Conservation (phyloP, 2,329 filamentous ascomycete species). For the Elsinoe fawcettii region DNA sequence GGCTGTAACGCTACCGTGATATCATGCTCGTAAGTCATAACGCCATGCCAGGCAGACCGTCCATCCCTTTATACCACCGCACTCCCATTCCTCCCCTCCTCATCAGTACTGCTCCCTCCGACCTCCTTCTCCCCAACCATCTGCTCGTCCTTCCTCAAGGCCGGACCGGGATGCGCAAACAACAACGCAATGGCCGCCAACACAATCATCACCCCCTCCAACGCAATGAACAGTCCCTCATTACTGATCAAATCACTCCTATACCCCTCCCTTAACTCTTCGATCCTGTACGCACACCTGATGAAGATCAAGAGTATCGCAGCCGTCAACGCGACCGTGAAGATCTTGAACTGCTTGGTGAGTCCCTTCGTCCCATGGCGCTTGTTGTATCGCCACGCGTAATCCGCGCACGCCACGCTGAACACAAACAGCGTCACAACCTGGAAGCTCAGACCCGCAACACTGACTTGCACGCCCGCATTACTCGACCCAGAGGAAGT, state of each 20-base stretch:
- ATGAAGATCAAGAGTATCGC: slow-evolving; percentile 55
- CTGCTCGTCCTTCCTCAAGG: not conserved
- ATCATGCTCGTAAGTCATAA: not conserved
- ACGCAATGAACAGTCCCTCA: slow-evolving; percentile 19
- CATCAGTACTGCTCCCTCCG: not conserved
- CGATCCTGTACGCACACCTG: slow-evolving; percentile 56
- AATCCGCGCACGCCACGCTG: slow-evolving; percentile 44
- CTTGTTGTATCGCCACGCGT: slow-evolving; percentile 26
- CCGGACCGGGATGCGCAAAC: slow-evolving; percentile 8
- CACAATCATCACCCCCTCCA: slow-evolving; percentile 26
- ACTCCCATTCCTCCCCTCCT: not conserved
- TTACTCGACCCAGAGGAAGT: slow-evolving; percentile 25
- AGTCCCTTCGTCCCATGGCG: not conserved
- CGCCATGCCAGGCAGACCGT: too few relatives aligned
- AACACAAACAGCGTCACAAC: slow-evolving; percentile 52
- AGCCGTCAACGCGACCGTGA: slow-evolving; percentile 47
- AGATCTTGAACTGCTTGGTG: slow-evolving; percentile 42
- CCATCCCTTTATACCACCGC: not conserved
- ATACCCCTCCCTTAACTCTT: slow-evolving; percentile 58
- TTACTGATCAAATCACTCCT: slow-evolving; percentile 40
- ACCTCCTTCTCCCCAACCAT: not conserved
- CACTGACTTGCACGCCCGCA: slow-evolving; percentile 53
- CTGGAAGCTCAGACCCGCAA: slow-evolving; percentile 57
- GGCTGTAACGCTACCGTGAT: not conserved
- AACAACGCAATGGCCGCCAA: slow-evolving; percentile 12